Conservation (phyloP, 2,329 filamentous ascomycete species). For the Penicillium sp. region DNA sequence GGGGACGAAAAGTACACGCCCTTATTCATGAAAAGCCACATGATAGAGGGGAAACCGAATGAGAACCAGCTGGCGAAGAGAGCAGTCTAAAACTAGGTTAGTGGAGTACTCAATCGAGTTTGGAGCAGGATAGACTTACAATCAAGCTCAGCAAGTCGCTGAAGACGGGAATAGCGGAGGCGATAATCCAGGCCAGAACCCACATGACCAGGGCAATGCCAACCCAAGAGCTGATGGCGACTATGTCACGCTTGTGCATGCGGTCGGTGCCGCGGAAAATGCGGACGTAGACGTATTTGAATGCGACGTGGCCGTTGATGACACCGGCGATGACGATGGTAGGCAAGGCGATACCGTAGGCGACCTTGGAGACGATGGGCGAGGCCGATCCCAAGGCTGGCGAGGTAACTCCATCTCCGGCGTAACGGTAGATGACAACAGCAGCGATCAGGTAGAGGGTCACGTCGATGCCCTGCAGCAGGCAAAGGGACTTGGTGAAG, state of each 20-base stretch:
- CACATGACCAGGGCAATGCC: conserved; percentile 57
- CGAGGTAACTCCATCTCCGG: conserved; percentile 60
- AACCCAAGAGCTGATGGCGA: conserved; percentile 60
- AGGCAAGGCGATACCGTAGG: conserved; percentile 67
- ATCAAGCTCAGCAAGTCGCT: conserved; percentile 66
- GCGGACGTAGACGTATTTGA: conserved; percentile 66
- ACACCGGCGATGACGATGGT: conserved; percentile 72
- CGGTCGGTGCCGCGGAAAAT: conserved; percentile 62
- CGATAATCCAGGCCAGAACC: conserved; percentile 66
- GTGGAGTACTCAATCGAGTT: conserved; percentile 14
- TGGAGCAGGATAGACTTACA: conserved; percentile 19
- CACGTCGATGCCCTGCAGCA: conserved; percentile 61
- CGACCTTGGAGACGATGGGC: conserved; percentile 59
- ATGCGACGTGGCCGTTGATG: conserved; percentile 67
- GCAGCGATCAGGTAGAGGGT: conserved; percentile 66
- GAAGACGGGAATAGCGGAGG: conserved; percentile 69
- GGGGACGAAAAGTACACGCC: conserved; percentile 33
- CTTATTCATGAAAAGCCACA: conserved; percentile 40
- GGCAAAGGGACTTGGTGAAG: conserved; percentile 62
- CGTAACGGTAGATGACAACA: conserved; percentile 67
- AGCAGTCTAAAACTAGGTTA: conserved; percentile 39
- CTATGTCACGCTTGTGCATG: conserved; percentile 51
- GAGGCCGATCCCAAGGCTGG: conserved; percentile 67
- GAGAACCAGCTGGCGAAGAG: conserved; percentile 70
- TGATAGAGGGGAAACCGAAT: conserved; percentile 40